Percentiles rank a stretch among this genome's conserved stretches.
phyloP scores from a whole-genome alignment of 768 basidiomycete genomes.

The Boletus speciosus region DNA sequence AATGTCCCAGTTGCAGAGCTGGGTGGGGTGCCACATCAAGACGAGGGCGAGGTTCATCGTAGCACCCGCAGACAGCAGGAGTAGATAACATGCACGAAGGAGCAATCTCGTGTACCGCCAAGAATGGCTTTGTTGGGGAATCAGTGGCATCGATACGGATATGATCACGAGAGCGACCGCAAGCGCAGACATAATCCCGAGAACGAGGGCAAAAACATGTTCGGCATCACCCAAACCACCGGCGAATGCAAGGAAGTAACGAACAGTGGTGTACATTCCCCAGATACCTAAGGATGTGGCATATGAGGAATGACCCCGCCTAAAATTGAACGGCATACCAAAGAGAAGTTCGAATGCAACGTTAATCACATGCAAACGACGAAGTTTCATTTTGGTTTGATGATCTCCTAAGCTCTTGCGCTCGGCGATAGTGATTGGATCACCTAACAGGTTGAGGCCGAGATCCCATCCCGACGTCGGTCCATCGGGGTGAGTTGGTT shows the following conservation, averaged over 20 bases:
- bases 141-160: conserved; percentile 38
- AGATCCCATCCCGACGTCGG: conserved; percentile 30
- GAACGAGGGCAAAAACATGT: conserved; percentile 34
- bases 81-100: conserved; percentile 42
- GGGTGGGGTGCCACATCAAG: conserved; percentile 47
- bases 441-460: conserved; percentile 29
- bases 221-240: conserved; percentile 40
- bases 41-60: conserved; percentile 54
- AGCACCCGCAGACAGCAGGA: conserved; percentile 51
- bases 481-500: conserved; percentile 43
- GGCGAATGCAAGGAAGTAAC: conserved; percentile 62
- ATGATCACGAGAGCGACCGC: conserved; percentile 30
- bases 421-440: conserved; percentile 32
- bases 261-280: conserved; percentile 58
- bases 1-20: conserved; percentile 60
- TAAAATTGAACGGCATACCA: conserved; percentile 27
- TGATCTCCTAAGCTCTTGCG: conserved; percentile 28
- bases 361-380: conserved; percentile 30
- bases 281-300: conserved; percentile 42
- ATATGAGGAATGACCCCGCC: neutral
- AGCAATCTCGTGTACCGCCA: conserved; percentile 14
- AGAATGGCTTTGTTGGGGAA: conserved; percentile 25
- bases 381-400: conserved; percentile 30
- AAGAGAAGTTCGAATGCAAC: conserved; percentile 33
- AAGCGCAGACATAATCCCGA: conserved; percentile 24